Base-by-base conservation (phyloP, 2,329 filamentous ascomycete species). In the Domatiomyces catenatus region DNA sequence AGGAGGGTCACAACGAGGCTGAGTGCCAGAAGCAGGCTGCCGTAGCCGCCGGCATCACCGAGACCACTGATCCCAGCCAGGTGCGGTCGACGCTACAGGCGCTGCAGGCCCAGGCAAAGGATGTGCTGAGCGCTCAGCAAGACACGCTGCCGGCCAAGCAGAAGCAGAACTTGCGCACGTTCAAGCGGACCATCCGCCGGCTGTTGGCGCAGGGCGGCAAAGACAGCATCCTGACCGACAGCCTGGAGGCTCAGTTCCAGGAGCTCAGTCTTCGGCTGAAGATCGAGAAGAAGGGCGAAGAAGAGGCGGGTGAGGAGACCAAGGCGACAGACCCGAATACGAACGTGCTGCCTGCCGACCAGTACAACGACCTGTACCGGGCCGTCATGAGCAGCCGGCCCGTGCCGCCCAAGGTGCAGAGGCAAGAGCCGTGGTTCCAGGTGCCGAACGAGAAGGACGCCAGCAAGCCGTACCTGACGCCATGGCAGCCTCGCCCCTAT, bases 391-490 rank as follows among this genome's bases (percentile, higher is more conserved):
- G 10, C 32, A 39, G 12, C 12, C 32, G 32, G 10, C 32, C 32
- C 32, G 15, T 15, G 32, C 8, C 10, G 10, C 10, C 32, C 32
- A 15, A 39, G 32, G 32, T 15, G 10, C 10, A 10, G 32, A 12
- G 10, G 32, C 71, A 75, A 51, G 79, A 87, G 64, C 32, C 32
- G 12, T 39, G 32, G 32, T 39, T 39, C 32, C 32, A 39, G 32
- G 32, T 39, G 32, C 10, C 32, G 32, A 94, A 95, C 69, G 83
- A 86, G 0, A 69, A 83, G 53, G 86, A 95, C 67, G 66, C 69
- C 22, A 70, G 67, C 51, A 94, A 94, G 69, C 86, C 92, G 2
- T 98, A 98, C 65, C 77, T 77, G 3, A 95, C 89, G 1, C 92
- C 92, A 10, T 98, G 92, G 92, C 71, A 76, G 57, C 92, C 92